Conservation (phyloP, 2,329 filamentous ascomycete genomes). For the Stachybotrys elegans region DNA sequence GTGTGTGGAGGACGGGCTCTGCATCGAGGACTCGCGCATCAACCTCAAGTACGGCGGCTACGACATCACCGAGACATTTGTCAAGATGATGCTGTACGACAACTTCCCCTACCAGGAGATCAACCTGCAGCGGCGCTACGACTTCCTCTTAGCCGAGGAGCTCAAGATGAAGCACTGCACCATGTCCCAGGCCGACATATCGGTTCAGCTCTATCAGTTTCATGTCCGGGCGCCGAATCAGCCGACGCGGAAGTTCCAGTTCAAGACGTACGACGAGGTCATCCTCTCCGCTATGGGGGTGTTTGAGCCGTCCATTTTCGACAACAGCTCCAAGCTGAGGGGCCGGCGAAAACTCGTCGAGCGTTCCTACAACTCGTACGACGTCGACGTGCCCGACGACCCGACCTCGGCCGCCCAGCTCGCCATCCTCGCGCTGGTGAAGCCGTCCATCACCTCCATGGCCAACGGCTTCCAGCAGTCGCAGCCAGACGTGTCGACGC, state of each 20-base stretch:
- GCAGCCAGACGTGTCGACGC: constrained; percentile 48
- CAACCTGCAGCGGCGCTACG: constrained; percentile 83
- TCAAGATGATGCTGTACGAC: constrained; percentile 97
- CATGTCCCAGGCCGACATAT: constrained; percentile 84
- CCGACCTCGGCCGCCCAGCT: constrained; percentile 81
- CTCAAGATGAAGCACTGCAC: constrained; percentile 91
- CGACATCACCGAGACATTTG: constrained; percentile 89
- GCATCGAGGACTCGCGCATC: constrained; percentile 87
- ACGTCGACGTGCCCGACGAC: constrained; percentile 81
- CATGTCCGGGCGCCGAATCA: constrained; percentile 84
- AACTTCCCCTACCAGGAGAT: constrained; percentile 95
- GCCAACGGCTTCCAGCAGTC: constrained; percentile 38
- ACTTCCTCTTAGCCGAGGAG: constrained; percentile 91
- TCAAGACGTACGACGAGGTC: constrained; percentile 96
- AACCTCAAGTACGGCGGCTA: constrained; percentile 91
- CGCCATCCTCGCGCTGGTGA: constrained; percentile 54
- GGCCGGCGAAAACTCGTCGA: constrained; percentile 78
- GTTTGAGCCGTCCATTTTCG: constrained; percentile 83
- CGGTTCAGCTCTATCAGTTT: constrained; percentile 83
- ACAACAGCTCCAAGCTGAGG: constrained; percentile 72
- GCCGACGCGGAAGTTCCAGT: constrained; percentile 86
- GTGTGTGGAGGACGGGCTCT: constrained; percentile 94
- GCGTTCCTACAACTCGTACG: constrained; percentile 90
- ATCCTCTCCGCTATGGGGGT: constrained; percentile 94
- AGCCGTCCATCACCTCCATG: constrained; percentile 49